Evolutionary conservation across 495 filamentous ascomycete genomes (phyloP).

Genomic region (Neurospora sp.): DNA sequence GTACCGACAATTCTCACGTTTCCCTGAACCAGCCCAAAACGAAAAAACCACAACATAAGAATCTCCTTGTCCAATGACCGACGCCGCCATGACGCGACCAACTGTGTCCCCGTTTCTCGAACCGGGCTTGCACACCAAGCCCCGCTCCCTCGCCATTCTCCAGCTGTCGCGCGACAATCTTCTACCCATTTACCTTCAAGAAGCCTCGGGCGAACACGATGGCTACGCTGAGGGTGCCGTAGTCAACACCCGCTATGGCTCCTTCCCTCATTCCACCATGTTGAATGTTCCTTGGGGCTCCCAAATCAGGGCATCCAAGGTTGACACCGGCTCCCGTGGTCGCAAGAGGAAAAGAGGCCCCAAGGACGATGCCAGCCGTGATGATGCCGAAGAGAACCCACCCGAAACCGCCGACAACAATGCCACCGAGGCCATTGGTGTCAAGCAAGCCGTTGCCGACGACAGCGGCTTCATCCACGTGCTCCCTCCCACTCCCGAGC

Average conservation of each 20-base stretch:
- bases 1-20: neutral
- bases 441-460: conserved; percentile 46
- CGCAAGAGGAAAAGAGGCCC: conserved; percentile 46
- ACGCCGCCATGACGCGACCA: conserved; percentile 4
- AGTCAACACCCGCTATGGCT: conserved; percentile 87
- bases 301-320: conserved; percentile 79
- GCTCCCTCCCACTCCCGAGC: conserved; percentile 82
- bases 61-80: neutral
- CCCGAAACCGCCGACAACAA: conserved; percentile 16
- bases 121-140: conserved; percentile 44
- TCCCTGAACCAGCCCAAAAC: neutral
- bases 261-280: conserved; percentile 85
- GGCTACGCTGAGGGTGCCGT: conserved; percentile 76
- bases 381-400: conserved; percentile 16
- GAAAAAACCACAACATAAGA: neutral
- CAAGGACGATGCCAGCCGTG: conserved; percentile 37
- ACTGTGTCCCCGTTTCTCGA: conserved; percentile 60
- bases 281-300: conserved; percentile 77
- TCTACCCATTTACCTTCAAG: conserved; percentile 59
- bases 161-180: conserved; percentile 77
- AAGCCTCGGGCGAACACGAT: conserved; percentile 46
- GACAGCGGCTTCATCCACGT: conserved; percentile 81
- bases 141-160: conserved; percentile 59
- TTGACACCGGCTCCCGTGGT: conserved; percentile 77
- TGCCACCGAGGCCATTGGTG: conserved; percentile 16